Conservation (phyloP, 2,329 filamentous ascomycete genomes). For the Calonectria multiphialidica region DNA sequence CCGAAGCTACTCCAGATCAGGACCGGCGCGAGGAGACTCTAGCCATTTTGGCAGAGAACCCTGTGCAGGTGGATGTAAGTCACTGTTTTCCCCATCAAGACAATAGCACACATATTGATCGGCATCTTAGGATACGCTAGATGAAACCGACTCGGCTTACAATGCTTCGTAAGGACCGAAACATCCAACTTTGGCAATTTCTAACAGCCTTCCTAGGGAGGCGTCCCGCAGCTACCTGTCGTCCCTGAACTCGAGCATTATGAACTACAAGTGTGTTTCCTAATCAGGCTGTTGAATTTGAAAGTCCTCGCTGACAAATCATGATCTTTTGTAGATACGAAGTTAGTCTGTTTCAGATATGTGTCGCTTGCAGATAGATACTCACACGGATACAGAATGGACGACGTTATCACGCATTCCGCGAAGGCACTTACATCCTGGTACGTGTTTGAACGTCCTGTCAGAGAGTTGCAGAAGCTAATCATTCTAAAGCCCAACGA, state of each 20-base stretch:
- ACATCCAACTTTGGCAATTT: background rate
- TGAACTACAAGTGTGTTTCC: conserved; percentile 24
- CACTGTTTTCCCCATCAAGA: no score
- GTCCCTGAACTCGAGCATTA: conserved; percentile 24
- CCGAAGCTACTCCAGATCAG: background rate
- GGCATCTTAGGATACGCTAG: background rate
- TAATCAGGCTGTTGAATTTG: no score
- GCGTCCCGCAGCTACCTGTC: conserved; percentile 19
- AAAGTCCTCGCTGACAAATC: background rate
- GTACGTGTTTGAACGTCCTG: background rate
- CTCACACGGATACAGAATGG: conserved; percentile 16
- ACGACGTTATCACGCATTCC: conserved; percentile 26
- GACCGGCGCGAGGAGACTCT: background rate
- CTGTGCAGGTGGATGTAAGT: conserved; percentile 11
- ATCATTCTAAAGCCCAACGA: conserved; percentile 14
- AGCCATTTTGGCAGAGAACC: conserved; percentile 3
- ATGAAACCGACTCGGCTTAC: conserved; percentile 11
- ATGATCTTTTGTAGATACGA: conserved; percentile 18
- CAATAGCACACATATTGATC: background rate
- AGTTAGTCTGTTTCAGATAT: background rate
- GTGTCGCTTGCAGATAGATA: no score
- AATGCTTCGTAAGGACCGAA: conserved; percentile 1
- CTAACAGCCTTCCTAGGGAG: conserved; percentile 5
- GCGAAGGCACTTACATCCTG: conserved; percentile 19
- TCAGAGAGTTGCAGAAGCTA: background rate